Percentiles rank a stretch among this genome's conserved stretches.
Conservation (phyloP, 176 grass and related monocot genomes). For the Avena insularis region DNA sequence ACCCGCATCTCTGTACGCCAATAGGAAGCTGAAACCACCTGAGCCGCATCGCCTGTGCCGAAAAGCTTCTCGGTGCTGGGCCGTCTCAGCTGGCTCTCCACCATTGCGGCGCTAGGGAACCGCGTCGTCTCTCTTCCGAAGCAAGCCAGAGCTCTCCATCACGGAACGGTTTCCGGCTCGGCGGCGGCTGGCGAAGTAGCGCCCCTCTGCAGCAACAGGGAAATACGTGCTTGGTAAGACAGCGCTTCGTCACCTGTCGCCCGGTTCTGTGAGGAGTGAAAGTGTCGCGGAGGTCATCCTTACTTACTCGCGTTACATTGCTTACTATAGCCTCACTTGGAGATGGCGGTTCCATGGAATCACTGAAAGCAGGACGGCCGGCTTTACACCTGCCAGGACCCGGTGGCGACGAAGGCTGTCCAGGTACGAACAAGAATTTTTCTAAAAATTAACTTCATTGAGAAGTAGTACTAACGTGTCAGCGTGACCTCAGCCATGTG, state of each 20-base stretch:
- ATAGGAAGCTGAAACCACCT: neutral
- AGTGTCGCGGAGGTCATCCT: no score
- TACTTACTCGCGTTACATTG: no score
- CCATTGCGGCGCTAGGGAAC: neutral
- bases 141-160: neutral
- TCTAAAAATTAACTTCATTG: no score
- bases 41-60: neutral
- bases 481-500: no score
- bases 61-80: slow-evolving; percentile 11
- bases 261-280: neutral
- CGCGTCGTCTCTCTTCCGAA: neutral
- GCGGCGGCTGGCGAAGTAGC: neutral
- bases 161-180: neutral
- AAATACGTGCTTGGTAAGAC: neutral
- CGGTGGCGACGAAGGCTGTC: neutral
- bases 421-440: neutral
- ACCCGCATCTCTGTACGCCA: neutral
- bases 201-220: neutral
- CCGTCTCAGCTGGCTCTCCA: neutral
- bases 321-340: no score
- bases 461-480: no score
- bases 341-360: no score
- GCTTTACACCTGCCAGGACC: no score
- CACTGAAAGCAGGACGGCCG: no score
- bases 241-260: neutral